phyloP scores from a whole-genome alignment of 2,329 filamentous ascomycete genomes.

The Raffaelea albimanens region DNA sequence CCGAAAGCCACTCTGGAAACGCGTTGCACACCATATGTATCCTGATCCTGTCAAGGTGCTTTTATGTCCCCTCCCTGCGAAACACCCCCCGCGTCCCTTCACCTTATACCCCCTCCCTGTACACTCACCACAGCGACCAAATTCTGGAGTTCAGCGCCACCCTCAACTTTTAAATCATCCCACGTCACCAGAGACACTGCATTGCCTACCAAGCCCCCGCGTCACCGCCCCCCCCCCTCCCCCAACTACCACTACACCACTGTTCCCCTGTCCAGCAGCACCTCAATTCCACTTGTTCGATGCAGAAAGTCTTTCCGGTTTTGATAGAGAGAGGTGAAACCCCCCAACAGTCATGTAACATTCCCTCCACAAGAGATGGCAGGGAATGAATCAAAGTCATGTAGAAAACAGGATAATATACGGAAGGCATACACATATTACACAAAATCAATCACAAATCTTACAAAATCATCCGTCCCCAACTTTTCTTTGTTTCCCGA shows the following conservation, averaged over 20 bases:
- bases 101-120: not conserved
- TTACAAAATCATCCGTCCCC: not conserved
- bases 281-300: not conserved
- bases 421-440: slow-evolving; percentile 13
- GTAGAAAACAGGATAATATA: slow-evolving; percentile 17
- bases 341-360: slow-evolving; percentile 16
- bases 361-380: slow-evolving; percentile 11
- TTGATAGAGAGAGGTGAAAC: slow-evolving; percentile 11
- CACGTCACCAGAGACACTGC: not conserved
- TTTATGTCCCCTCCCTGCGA: not conserved
- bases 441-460: slow-evolving; percentile 6
- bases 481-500: not conserved
- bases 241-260: not conserved
- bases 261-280: not conserved
- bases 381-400: slow-evolving; percentile 16
- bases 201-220: not conserved
- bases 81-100: not conserved
- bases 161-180: not conserved
- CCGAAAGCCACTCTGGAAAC: not conserved
- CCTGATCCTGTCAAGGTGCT: no score
- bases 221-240: not conserved
- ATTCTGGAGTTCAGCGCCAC: not conserved
- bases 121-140: not conserved
- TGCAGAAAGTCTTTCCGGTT: slow-evolving; percentile 3
- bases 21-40: no score